These are phyloP conservation scores for Tetraselmis chui DNA, from an alignment of 139 green algal genomes.

Conservation along the genomic window DNA sequence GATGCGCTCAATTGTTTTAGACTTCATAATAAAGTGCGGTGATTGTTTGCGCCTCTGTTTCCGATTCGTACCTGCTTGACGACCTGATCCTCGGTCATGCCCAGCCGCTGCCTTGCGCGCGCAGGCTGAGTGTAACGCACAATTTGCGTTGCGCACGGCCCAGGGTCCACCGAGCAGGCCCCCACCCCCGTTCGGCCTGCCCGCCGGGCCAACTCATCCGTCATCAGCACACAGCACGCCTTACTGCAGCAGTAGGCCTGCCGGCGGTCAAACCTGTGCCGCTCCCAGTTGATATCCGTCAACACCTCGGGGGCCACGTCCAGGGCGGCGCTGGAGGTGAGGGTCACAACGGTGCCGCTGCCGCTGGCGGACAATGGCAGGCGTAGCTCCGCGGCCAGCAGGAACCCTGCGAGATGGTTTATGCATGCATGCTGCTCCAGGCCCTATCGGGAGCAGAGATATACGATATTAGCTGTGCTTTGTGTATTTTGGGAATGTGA, in stretches of 20 bases:
- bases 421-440: neutral
- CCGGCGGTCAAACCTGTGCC: neutral
- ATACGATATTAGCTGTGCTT: too few relatives aligned
- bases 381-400: neutral
- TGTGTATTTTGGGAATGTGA: too few relatives aligned
- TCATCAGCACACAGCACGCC: neutral
- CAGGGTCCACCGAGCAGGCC: neutral
- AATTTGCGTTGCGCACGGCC: neutral
- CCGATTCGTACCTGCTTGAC: neutral
- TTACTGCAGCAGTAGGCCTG: neutral
- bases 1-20: neutral
- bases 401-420: neutral
- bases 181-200: neutral
- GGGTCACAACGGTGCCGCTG: neutral
- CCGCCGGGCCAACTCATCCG: neutral
- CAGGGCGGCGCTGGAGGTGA: neutral
- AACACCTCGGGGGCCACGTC: neutral
- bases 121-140: neutral
- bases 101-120: neutral
- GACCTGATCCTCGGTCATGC: neutral
- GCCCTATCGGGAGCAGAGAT: too few relatives aligned
- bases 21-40: neutral
- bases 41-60: too few relatives aligned
- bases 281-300: neutral
- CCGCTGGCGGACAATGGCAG: neutral